Base-by-base conservation (phyloP, 164 flowering plant genomes). In the Taxillus chinensis region DNA sequence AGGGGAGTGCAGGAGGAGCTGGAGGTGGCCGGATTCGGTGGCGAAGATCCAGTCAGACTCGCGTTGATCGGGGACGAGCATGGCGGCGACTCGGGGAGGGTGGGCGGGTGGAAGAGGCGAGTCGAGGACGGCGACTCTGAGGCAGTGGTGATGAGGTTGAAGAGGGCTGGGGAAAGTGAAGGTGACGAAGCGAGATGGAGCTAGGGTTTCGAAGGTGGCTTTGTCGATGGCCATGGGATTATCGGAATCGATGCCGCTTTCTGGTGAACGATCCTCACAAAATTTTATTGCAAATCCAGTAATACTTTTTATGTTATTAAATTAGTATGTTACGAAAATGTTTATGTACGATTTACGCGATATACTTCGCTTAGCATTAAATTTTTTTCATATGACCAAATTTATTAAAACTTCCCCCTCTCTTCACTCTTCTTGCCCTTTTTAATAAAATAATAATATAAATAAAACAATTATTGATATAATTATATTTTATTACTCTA, bases 1-100 rank as follows among this genome's bases (percentile, higher is more conserved):
- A 1, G 81, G 84, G 11, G 71, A 77, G 69, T 62, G 55, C 58
- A 68, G 71, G 66, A 92, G 83, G 64, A 92, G 90, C 67, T 89
- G 92, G 57, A 77, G 70, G 53, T 87, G 96, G 10, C 98, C 98
- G 4, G 76, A 57, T 56, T 81, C 73, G 4, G 96, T 86, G 71
- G 82, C 83, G 80, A 92, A 92, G 49, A 82, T 70, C 98, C 98
- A 92, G 72, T 90, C 96, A 62, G 73, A 17, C 63, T 90, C 87
- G 48, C 92, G 96, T 71, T 68, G 48, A 5, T 61, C 54, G 7
- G 98, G 98, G 68, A 90, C 92, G 60, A 86, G 57, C 81, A 92
- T 82, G 62, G 87, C 96, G 12, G 89, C 93, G 64, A 80, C 68
- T 63, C 14, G 64, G 14, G 78, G 77, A 0, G 82, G 60, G n/a